Conservation (phyloP, 768 basidiomycete genomes). For the Serpula lacrymans region DNA sequence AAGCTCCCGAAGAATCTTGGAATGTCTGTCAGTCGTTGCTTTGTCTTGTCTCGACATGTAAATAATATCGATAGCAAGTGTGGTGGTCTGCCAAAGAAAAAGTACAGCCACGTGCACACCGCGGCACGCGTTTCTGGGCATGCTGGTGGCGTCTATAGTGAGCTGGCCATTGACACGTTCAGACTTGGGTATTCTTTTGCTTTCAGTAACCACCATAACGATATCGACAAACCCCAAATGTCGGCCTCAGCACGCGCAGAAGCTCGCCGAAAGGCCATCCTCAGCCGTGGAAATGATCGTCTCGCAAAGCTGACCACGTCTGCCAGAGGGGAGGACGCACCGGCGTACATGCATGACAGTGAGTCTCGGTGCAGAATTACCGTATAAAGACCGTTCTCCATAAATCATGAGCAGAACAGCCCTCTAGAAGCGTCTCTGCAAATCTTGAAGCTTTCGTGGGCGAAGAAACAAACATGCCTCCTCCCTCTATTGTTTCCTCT, state of each 20-base stretch:
- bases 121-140: too few relatives aligned
- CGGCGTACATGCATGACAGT: constrained; percentile 52
- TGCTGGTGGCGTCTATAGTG: too few relatives aligned
- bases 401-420: constrained; percentile 7
- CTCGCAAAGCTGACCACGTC: constrained; percentile 78
- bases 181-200: too few relatives aligned
- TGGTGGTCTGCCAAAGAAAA: too few relatives aligned
- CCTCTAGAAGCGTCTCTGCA: constrained; percentile 14
- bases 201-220: too few relatives aligned
- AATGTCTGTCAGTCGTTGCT: constrained; percentile 76
- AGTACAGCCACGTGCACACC: too few relatives aligned
- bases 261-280: constrained; percentile 74
- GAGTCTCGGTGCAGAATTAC: constrained; percentile 4
- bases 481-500: constrained; percentile 16
- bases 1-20: constrained; percentile 78
- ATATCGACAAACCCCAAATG: constrained; percentile 19
- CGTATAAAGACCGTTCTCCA: not conserved
- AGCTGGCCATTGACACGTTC: too few relatives aligned
- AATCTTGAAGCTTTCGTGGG: constrained; percentile 31
- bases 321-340: constrained; percentile 65
- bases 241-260: constrained; percentile 70
- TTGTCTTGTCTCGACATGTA: constrained; percentile 69
- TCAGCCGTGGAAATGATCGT: constrained; percentile 66
- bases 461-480: constrained; percentile 30
- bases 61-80: too few relatives aligned